Base-by-base conservation (phyloP, 768 basidiomycete species). In the Trametes cingulata region DNA sequence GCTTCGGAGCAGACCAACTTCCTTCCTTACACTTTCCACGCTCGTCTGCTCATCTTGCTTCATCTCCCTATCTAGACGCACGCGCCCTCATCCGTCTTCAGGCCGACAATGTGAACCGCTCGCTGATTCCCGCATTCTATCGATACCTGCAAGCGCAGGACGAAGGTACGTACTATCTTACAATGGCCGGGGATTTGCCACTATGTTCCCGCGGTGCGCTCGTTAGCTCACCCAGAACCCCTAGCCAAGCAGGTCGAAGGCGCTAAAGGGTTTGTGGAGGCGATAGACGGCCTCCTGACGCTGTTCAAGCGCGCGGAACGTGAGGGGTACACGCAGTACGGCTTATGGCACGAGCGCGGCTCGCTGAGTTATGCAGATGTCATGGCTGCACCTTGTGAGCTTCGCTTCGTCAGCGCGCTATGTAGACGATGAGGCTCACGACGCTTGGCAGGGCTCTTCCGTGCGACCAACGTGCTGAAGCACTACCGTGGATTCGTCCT, bases 111-210 rank as follows among this genome's bases (percentile, higher is more conserved):
- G 76, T 88, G 71, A 85, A 81, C 57, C 85, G 88, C 3, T 68
- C 73, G 8, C 69, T 91, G 40, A 78, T 91, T 3, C 88, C 90
- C 7, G 79, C 86, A 0, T 91, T 91, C 72, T 90, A 90, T 66
- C 83, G 87, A 27, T 90, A 79, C 65, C 78, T 91, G 27, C 88
- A 91, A 74, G 85, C 87, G 0, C 89, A 88, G 71, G 83, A 84
- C 7, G 53, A 63, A 62, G 67, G 70, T 65, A 41, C 13, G 58
- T 40, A 39, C 25, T 41, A 3, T n/a, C 14, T 35, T 20, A 40
- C 20, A 15, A 35, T 19, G 13, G 24, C 25, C 19, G 9, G 41
- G 40, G 19, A 43, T 36, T 13, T 17, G 27, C 14, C 41, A 36
- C 29, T 17, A 29, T 22, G 2, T 6, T 36, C 29, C 29, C 25